Conservation (phyloP, 1,284 basidiomycete genomes). For the Limonomyces culmigenus region DNA sequence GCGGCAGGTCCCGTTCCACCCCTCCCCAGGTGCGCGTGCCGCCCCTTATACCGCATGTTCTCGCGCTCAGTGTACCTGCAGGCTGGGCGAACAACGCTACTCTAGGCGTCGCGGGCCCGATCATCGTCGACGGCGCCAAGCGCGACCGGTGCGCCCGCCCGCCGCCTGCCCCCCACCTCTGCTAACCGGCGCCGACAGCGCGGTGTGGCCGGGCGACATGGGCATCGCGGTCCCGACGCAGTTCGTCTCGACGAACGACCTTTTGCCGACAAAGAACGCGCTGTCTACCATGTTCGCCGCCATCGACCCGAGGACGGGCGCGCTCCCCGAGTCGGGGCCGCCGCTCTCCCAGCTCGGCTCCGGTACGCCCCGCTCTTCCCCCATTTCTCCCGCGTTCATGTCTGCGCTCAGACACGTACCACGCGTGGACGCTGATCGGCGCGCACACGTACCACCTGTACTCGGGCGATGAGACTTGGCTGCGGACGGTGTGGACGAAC, state of each 20-base stretch:
- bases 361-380: not conserved
- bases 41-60: not conserved
- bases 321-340: slow-evolving; percentile 38
- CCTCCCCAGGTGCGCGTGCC: slow-evolving; percentile 15
- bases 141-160: slow-evolving; percentile 26
- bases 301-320: slow-evolving; percentile 32
- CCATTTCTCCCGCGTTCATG: slow-evolving; percentile 7
- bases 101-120: slow-evolving; percentile 37
- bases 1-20: slow-evolving; percentile 28
- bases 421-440: slow-evolving; percentile 29
- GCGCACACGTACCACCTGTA: slow-evolving; percentile 27
- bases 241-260: slow-evolving; percentile 42
- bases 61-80: slow-evolving; percentile 7
- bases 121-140: slow-evolving; percentile 47
- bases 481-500: slow-evolving; percentile 28
- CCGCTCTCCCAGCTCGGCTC: slow-evolving; percentile 35
- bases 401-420: slow-evolving; percentile 25
- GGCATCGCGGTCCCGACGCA: slow-evolving; percentile 43
- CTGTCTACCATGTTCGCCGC: slow-evolving; percentile 40
- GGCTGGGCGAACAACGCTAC: slow-evolving; percentile 43
- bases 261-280: slow-evolving; percentile 35
- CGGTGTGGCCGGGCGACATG: slow-evolving; percentile 49
- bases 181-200: slow-evolving; percentile 13
- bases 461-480: slow-evolving; percentile 27
- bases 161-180: not conserved